Conservation (phyloP, 306 rosid species). For the Leucaena leucocephala region DNA sequence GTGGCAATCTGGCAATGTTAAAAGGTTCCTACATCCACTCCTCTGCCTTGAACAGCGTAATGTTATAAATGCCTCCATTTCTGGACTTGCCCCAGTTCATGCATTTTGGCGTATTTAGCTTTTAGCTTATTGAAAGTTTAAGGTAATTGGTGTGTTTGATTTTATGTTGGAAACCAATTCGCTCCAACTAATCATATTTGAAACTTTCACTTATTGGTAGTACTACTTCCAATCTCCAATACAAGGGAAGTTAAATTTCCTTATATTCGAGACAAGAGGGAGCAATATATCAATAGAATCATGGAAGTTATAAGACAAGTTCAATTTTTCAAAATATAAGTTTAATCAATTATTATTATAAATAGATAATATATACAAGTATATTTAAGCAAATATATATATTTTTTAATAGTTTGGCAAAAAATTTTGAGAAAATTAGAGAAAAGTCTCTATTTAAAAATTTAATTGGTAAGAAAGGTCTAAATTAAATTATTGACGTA, state of each 20-base stretch:
- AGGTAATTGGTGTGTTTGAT: not conserved
- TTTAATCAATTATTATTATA: not conserved
- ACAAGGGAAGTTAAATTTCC: too few relatives aligned
- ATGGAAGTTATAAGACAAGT: not conserved
- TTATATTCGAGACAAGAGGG: not conserved
- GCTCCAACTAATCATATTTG: not conserved
- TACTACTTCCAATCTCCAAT: not conserved
- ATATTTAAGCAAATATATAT: not conserved
- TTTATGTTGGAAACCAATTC: not conserved
- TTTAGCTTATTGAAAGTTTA: not conserved
- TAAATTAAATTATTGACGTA: too few relatives aligned
- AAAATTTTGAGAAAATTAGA: too few relatives aligned
- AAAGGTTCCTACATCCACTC: too few relatives aligned
- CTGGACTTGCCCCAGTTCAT: slow-evolving; percentile 26
- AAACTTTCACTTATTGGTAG: too few relatives aligned
- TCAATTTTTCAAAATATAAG: not conserved
- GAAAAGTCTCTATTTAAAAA: too few relatives aligned
- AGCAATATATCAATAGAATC: too few relatives aligned
- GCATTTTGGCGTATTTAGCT: slow-evolving; percentile 30
- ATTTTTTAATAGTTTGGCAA: too few relatives aligned
- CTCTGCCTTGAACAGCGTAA: not conserved
- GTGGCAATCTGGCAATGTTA: slow-evolving; percentile 26
- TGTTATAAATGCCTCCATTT: slow-evolving; percentile 7
- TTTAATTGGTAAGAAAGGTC: too few relatives aligned
- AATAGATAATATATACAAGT: not conserved